Base-by-base conservation (phyloP, 2,329 filamentous ascomycete species). In the Botryotinia globosa region DNA sequence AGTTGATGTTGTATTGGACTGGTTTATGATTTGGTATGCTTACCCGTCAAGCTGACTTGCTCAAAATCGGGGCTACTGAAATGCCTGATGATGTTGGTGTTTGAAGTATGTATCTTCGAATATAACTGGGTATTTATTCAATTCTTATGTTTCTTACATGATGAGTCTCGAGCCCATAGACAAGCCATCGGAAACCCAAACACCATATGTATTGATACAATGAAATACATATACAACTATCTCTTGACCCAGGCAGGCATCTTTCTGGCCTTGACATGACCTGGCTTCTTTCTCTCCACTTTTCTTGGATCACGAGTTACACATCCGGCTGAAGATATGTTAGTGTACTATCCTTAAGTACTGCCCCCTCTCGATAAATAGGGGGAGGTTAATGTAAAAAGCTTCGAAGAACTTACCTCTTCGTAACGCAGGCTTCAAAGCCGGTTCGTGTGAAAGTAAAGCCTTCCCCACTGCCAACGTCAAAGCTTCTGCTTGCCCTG, bases 251-350 rank as follows among this genome's bases (percentile, higher is more conserved):
- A 99, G 79, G 96, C 89, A 74, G 95, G 95, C 90, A 92, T 97
- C 90, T 99, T 99, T 84, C 96, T 92, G 73, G 96, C 95, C 88
- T 99, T 99, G 85, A 97, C 84, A 80, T 94, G 93, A 78, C 96
- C 97, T 73, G 94, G 89, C 89, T 99, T 98, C 91, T 99, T 99
- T 82, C 96, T 95, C 85, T 99, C 96, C 77, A 99, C 97, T 80
- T 87, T 90, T 85, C 95, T 94, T 73, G 91, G 89, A 85, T 99
- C 95, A 80, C 95, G 92, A 69, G 94, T 97, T 76, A 99, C 89
- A 82, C 92, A 94, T 75, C 97, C 97, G 81, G 95, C 96, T 99
- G 82, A 72, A 79, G 77, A 73, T 75, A 73, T 74, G 76, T 80
- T 76, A 80, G 80, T 75, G 74, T 69, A 9, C 10, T 39, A 51